These are phyloP conservation scores for Lipomyces starkeyi DNA, from an alignment of 805 yeast genomes.

Conservation along the genomic window DNA sequence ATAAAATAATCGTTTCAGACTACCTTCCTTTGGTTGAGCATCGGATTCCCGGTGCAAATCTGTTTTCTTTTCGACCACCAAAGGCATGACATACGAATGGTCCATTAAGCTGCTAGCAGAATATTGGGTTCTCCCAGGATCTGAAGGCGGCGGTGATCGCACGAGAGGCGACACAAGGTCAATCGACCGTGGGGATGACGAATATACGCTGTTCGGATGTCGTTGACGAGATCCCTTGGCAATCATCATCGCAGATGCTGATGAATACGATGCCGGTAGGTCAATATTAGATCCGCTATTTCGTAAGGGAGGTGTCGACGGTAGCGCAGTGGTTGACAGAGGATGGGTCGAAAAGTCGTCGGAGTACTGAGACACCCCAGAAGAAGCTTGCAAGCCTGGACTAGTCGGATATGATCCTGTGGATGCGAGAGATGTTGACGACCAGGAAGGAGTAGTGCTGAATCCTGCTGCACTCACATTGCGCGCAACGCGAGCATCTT, in stretches of 20 bases:
- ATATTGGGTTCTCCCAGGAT: background rate
- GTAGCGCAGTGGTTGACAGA: background rate
- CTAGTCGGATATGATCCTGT: background rate
- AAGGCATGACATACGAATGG: conserved; percentile 22
- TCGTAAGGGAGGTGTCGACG: background rate
- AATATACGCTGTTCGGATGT: conserved; percentile 24
- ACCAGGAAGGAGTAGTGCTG: background rate
- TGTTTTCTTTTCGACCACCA: conserved; percentile 7
- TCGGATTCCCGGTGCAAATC: background rate
- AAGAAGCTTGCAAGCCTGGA: background rate
- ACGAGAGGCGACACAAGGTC: conserved; percentile 21
- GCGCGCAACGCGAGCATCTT: conserved; percentile 14
- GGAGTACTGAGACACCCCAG: background rate
- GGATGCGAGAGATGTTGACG: conserved; percentile 3
- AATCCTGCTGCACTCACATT: background rate
- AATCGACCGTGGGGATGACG: conserved; percentile 29
- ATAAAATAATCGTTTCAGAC: conserved; percentile 20
- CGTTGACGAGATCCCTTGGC: conserved; percentile 19
- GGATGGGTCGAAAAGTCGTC: background rate
- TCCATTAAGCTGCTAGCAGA: background rate
- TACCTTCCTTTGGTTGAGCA: conserved; percentile 12
- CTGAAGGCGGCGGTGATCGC: conserved; percentile 10
- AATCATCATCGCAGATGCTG: conserved; percentile 12
- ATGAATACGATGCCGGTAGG: conserved; percentile 10
- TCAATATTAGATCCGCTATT: background rate